phyloP scores from a whole-genome alignment of 1,139 yeast species.

The Torulaspora globosa region DNA sequence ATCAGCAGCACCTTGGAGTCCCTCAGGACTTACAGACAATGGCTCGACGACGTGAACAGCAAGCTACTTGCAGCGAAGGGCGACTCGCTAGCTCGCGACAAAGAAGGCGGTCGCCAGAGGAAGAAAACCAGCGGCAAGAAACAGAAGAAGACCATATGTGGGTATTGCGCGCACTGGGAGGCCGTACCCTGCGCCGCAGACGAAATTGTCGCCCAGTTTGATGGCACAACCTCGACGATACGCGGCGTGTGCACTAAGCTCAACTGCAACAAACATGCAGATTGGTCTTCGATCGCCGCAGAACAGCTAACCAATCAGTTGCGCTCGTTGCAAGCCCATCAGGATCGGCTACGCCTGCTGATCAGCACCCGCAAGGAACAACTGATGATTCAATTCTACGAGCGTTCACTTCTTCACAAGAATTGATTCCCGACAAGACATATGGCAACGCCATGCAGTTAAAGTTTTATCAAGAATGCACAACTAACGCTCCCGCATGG shows the following conservation, averaged over 20 bases:
- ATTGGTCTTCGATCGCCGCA: constrained; percentile 30
- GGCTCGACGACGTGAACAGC: constrained; percentile 30
- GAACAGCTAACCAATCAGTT: constrained; percentile 26
- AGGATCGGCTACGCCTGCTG: constrained; percentile 27
- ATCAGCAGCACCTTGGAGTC: constrained; percentile 19
- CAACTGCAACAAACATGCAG: constrained; percentile 31
- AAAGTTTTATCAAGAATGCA: no score
- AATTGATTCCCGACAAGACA: background rate
- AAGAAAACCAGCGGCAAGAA: constrained; percentile 18
- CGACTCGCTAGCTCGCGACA: constrained; percentile 22
- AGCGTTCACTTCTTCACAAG: constrained; percentile 15
- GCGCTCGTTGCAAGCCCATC: constrained; percentile 26
- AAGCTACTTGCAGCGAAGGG: constrained; percentile 21
- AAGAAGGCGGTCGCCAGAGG: constrained; percentile 9
- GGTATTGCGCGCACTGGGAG: constrained; percentile 20
- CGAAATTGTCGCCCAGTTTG: constrained; percentile 20
- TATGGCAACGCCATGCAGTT: background rate
- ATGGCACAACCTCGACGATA: constrained; percentile 11
- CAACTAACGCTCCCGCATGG: background rate
- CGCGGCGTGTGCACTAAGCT: constrained; percentile 28
- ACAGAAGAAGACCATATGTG: constrained; percentile 28
- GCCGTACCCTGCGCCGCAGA: constrained; percentile 19
- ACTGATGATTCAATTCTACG: constrained; percentile 30
- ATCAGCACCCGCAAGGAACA: constrained; percentile 30
- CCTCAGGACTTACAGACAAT: constrained; percentile 31